Evolutionary conservation across 306 rosid species (phyloP).

Genomic region (Vicia sativa): DNA sequence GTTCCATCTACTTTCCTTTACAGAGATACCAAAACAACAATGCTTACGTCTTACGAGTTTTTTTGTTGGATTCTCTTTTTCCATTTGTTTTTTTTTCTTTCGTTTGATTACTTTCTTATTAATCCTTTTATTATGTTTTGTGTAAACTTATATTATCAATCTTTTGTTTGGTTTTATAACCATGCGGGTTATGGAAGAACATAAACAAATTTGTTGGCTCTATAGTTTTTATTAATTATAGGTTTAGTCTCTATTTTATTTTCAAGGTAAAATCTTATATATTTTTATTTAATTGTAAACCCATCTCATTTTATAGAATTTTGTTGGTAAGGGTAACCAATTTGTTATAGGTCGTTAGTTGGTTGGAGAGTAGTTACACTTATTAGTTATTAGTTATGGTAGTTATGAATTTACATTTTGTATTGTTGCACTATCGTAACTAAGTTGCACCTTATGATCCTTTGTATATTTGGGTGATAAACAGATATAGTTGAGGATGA

Average conservation of each 20-base stretch:
- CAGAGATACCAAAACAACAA: not conserved
- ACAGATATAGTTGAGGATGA: no score
- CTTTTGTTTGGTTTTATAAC: not conserved
- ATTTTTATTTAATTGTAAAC: no score
- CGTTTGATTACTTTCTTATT: not conserved
- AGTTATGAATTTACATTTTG: no score
- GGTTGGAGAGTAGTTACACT: no score
- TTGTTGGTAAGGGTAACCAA: no score
- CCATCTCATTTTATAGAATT: no score
- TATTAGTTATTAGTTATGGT: no score
- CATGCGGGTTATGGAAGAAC: not conserved
- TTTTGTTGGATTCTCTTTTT: not conserved
- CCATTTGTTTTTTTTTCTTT: not conserved
- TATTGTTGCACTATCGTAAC: no score
- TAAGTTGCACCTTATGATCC: no score
- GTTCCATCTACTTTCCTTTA: not conserved
- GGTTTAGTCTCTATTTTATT: not conserved
- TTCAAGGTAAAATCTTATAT: no score
- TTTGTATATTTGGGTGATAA: no score
- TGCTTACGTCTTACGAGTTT: not conserved
- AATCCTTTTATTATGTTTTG: not conserved
- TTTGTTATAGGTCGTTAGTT: no score
- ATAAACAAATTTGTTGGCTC: not conserved
- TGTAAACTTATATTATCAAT: not conserved
- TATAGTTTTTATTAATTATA: not conserved